Evolutionary conservation across 2,329 filamentous ascomycete genomes (phyloP), one percentile per base, ranked within the genome.

Genomic region (Lachnellula occidentalis): DNA sequence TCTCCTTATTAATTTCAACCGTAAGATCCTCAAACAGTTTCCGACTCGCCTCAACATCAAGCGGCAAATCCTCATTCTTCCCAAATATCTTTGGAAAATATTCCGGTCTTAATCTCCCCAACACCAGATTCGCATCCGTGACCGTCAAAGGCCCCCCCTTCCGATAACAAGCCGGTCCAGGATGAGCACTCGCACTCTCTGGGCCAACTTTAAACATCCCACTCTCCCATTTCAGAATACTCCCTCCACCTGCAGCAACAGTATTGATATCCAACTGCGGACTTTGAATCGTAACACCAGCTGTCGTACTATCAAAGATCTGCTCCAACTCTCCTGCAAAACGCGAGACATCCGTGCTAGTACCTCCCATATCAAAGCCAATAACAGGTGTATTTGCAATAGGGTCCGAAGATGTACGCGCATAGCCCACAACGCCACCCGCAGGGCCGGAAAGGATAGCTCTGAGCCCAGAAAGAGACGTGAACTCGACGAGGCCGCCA

Each of bases 31-130:
- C 78, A 59, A 96, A 89, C 1, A 88, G 79, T 62, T 80, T 83
- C 66, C 82, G 80, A 62, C 88, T 94, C 1, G 88, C 87, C 48
- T 87, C 81, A 1, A 80, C 75, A 65, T 96, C 91, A 1, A 96
- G 73, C 0, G 85, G 84, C 67, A 92, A 81, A 51, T 96, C 78
- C 68, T 96, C 92, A 37, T 91, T 87, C 67, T 89, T 86, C 45
- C 92, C 92, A 64, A 96, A 96, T 55, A 96, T 96, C 69, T 92
- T 92, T 0, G 91, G 91, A 67, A 96, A 96, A 75, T 92, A 94
- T 56, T 94, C 88, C 0, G 92, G 90, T 1, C 95, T 73, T 5
- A 96, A 75, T 37, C 91, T 80, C 0, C 91, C 90, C 0, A 96
- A 80, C 62, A 90, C 89, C 5, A 96, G 71, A 63, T 96, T 96